Base-by-base conservation (phyloP, 495 filamentous ascomycete species). In the Aspergillus cavernicola region DNA sequence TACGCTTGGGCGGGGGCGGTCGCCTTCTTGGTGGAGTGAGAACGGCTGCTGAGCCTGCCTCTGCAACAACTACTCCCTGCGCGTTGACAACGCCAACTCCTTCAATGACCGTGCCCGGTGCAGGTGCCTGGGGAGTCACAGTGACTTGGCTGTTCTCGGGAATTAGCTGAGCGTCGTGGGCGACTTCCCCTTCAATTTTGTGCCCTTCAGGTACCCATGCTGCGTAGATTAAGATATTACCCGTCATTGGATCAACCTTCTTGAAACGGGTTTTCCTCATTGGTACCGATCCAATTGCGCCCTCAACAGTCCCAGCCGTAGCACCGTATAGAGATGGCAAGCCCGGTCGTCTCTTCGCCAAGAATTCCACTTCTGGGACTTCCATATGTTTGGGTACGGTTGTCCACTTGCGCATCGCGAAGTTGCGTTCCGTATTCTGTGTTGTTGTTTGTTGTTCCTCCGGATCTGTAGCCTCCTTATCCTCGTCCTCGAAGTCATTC, bases 311-410 rank as follows among this genome's bases (percentile, higher is more conserved):
- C 13, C 74, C 73, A 32, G 79, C 60, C 12, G 73, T 41, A 15
- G 66, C 69, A 3, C 73, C 74, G 57, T 83, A 81, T 8, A 80
- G 60, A 18, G 76, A 79, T 9, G 76, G 74, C 16, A 88, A 67
- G n/a, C 88, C 89, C 60, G 89, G 90, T 56, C 90, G 82, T 42
- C 91, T 77, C 69, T 96, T 95, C 0, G 91, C 93, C 18, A 98
- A 72, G 58, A 89, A 93, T 37, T 95, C 90, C 3, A 84, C 70
- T 37, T 89, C 85, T 0, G 86, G 75, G 7, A 80, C 80, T 62
- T 97, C 92, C 26, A 85, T 65, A 65, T 89, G 86, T 35, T 87
- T 83, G 0, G 92, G 82, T 24, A 95, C 73, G 44, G 84, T 80
- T 49, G 85, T 82, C 90, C 92, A 98, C 57, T 85, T 82, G 67